These are phyloP conservation scores for Rostrohypoxylon terebratum DNA, from an alignment of 495 filamentous ascomycete species.

Conservation along the genomic window DNA sequence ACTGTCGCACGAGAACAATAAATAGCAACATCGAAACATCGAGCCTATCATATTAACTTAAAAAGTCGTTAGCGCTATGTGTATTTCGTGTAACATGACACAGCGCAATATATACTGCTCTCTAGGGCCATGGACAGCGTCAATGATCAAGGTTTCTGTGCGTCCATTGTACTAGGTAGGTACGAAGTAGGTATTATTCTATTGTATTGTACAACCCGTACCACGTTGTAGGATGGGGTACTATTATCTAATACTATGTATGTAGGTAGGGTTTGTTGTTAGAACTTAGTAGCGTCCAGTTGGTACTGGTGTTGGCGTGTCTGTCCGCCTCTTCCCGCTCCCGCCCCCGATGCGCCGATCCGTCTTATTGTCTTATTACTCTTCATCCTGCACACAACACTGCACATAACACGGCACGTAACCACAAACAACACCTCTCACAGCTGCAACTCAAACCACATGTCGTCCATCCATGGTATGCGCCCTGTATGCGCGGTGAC, in stretches of 20 bases:
- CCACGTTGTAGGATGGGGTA: conserved; percentile 33
- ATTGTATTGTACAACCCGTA: neutral
- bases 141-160: too few relatives aligned
- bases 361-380: conserved; percentile 21
- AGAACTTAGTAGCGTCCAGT: too few relatives aligned
- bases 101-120: neutral
- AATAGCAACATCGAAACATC: neutral
- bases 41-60: conserved; percentile 14
- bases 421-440: neutral
- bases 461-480: conserved; percentile 7
- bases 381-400: neutral
- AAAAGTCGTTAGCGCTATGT: conserved; percentile 18
- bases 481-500: conserved; percentile 30
- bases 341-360: conserved; percentile 41
- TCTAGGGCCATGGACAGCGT: neutral
- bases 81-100: neutral
- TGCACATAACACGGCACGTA: neutral
- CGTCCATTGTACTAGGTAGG: too few relatives aligned
- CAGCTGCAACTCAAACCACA: conserved; percentile 7
- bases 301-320: conserved; percentile 13
- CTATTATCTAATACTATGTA: conserved; percentile 47
- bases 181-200: too few relatives aligned
- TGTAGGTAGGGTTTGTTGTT: neutral
- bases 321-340: conserved; percentile 14
- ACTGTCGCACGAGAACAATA: neutral